Evolutionary conservation across 192 early-diverging fungal genomes (phyloP).

Genomic region (Coemansia sp.): DNA sequence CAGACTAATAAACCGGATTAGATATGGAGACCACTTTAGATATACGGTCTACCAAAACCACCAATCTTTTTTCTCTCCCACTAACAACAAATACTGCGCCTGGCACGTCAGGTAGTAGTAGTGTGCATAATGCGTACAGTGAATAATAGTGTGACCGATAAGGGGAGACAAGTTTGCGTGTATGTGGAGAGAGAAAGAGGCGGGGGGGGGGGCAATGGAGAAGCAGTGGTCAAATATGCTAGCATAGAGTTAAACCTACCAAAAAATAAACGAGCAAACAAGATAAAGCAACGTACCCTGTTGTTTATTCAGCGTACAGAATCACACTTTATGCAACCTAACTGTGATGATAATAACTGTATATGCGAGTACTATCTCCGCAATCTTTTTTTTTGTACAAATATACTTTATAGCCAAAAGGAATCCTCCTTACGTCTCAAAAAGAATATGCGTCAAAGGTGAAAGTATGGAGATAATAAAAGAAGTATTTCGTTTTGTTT

Average conservation of each 20-base stretch:
- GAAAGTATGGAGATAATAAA: not conserved
- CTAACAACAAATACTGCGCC: too few species aligned
- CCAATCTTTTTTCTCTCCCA: too few species aligned
- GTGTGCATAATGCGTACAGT: not conserved
- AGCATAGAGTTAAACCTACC: not conserved
- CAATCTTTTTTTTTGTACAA: not conserved
- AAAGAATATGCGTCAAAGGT: constrained; percentile 7
- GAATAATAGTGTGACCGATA: not conserved
- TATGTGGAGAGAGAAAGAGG: constrained; percentile 1
- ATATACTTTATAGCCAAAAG: not conserved
- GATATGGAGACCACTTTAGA: not conserved
- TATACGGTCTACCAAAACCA: not conserved
- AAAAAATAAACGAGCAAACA: not conserved
- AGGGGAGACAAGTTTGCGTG: not conserved
- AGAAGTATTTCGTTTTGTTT: not conserved
- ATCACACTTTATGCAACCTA: not conserved
- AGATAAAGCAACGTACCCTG: not conserved
- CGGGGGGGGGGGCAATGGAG: not conserved
- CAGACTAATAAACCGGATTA: not conserved
- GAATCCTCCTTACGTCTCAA: not conserved
- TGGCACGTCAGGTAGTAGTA: not conserved
- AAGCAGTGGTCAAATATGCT: not conserved
- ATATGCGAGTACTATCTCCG: not conserved
- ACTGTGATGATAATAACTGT: not conserved
- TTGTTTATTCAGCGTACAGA: not conserved